These are phyloP conservation scores for Plasmodium malariae DNA, from an alignment of 169 alveolate genomes.

Conservation along the genomic window DNA sequence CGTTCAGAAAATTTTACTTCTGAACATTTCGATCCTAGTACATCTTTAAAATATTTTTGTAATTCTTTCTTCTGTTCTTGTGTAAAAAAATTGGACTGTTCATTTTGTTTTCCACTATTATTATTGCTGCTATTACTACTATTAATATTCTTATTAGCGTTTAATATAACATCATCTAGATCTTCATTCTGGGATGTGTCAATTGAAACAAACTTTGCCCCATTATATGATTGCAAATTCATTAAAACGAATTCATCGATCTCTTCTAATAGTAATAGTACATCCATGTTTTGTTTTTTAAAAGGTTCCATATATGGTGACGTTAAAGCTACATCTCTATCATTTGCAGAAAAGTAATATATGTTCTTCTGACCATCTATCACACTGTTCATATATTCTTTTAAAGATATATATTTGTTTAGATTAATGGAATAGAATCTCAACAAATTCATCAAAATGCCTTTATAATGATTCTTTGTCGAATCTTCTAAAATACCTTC, in stretches of 20 bases:
- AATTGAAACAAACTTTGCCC: constrained; percentile 80
- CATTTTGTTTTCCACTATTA: constrained; percentile 57
- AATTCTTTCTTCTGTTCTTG: constrained; percentile 66
- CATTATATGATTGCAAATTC: constrained; percentile 87
- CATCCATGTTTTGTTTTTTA: constrained; percentile 85
- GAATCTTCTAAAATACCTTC: constrained; percentile 90
- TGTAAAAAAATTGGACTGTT: constrained; percentile 76
- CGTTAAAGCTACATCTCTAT: constrained; percentile 87
- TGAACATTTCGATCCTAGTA: constrained; percentile 84
- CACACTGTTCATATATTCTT: constrained; percentile 83
- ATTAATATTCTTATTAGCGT: constrained; percentile 54
- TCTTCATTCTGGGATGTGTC: constrained; percentile 82
- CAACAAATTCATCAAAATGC: constrained; percentile 69
- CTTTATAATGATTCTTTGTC: constrained; percentile 80
- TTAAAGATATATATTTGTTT: constrained; percentile 81
- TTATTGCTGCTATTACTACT: constrained; percentile 38
- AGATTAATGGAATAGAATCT: constrained; percentile 79
- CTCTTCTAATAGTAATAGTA: constrained; percentile 90
- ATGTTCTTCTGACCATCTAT: constrained; percentile 89
- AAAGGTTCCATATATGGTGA: constrained; percentile 94
- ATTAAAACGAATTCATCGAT: constrained; percentile 91
- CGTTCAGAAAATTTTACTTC: constrained; percentile 92
- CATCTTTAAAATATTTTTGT: constrained; percentile 72
- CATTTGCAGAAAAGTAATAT: constrained; percentile 88
- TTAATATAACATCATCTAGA: constrained; percentile 77